phyloP scores from a whole-genome alignment of 768 basidiomycete genomes.

The Suillus subalutaceus region DNA sequence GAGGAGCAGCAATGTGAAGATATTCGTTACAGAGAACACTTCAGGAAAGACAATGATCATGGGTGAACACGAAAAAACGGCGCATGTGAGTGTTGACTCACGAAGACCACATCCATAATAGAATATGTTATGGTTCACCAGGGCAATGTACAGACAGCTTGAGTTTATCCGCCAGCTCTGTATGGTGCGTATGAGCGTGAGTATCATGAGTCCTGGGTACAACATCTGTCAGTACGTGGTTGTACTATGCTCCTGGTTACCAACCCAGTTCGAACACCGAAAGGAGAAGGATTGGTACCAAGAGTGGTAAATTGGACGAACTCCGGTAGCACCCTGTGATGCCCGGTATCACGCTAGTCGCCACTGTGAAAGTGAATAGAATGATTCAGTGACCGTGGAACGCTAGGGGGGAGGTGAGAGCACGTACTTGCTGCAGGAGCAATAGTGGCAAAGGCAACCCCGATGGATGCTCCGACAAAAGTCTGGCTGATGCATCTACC shows the following conservation, averaged over 20 bases:
- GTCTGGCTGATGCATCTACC: not conserved
- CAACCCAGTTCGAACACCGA: not conserved
- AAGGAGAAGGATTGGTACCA: not conserved
- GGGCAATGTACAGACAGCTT: no score
- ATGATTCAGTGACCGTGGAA: not conserved
- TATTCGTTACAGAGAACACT: not conserved
- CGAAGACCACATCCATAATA: no score
- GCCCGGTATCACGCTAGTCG: not conserved
- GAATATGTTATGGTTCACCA: no score
- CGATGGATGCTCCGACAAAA: not conserved
- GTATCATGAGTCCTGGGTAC: not conserved
- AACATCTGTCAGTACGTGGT: not conserved
- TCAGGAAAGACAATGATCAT: not conserved
- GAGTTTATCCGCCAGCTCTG: no score
- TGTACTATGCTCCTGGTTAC: not conserved
- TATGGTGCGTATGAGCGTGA: no score
- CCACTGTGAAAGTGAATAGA: not conserved
- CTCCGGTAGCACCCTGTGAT: conserved; percentile 5
- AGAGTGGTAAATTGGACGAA: not conserved
- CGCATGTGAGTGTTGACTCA: no score
- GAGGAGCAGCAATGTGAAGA: not conserved
- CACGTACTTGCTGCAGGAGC: not conserved
- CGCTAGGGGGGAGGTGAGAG: not conserved
- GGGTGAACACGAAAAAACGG: not conserved
- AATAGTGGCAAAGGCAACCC: not conserved